These are phyloP conservation scores for Arctium minus DNA, from an alignment of 129 eudicot genomes.

Conservation along the genomic window DNA sequence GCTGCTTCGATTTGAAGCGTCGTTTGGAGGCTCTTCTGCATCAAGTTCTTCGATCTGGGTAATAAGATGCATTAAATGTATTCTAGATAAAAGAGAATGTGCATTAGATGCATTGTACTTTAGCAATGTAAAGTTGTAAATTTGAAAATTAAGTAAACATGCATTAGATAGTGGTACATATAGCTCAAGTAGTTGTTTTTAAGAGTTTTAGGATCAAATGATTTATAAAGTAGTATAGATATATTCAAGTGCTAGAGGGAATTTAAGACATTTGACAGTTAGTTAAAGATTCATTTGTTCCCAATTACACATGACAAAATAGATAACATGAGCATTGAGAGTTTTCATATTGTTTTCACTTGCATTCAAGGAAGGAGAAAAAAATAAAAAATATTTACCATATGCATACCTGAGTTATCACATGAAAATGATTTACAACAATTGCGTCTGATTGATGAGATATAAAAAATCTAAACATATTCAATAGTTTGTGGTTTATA, in stretches of 20 bases:
- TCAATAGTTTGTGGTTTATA: neutral
- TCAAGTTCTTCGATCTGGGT: too few relatives aligned
- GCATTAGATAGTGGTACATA: too few relatives aligned
- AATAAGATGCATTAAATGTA: too few relatives aligned
- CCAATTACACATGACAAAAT: slow-evolving; percentile 7
- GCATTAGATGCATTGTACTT: too few relatives aligned
- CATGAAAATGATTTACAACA: neutral
- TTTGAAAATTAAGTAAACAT: too few relatives aligned
- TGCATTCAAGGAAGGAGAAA: neutral
- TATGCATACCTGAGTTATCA: neutral
- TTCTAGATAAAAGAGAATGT: too few relatives aligned
- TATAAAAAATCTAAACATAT: neutral
- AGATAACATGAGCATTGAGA: neutral
- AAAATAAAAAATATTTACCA: neutral
- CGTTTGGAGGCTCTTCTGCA: too few relatives aligned
- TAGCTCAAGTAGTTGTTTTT: too few relatives aligned
- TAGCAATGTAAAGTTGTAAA: too few relatives aligned
- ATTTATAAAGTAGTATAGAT: too few relatives aligned
- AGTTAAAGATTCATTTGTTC: neutral
- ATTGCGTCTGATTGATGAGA: neutral
- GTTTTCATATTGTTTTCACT: neutral
- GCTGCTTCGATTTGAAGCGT: too few relatives aligned
- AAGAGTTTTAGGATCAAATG: too few relatives aligned
- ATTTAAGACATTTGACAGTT: neutral
- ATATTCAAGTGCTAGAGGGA: neutral